Conservation (phyloP, 2,329 filamentous ascomycete species). For the Penicillium sclerotigenum region DNA sequence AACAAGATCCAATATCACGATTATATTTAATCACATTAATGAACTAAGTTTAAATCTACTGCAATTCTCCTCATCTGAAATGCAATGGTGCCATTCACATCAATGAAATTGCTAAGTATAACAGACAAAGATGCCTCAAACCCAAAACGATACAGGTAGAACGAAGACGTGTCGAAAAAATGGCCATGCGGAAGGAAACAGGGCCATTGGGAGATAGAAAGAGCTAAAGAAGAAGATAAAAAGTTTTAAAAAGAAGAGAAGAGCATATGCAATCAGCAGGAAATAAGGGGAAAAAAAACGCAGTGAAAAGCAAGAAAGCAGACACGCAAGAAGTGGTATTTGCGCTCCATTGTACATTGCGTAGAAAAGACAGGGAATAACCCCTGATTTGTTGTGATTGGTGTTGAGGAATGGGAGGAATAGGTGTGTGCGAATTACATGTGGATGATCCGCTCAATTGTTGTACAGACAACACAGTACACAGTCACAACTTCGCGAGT, state of each 20-base stretch:
- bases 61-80: neutral
- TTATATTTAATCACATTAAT: neutral
- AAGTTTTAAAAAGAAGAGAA: neutral
- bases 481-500: neutral
- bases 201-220: slow-evolving; percentile 10
- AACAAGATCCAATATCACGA: neutral
- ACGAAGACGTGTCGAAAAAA: slow-evolving; percentile 3
- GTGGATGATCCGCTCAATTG: neutral
- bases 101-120: slow-evolving; percentile 17
- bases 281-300: slow-evolving; percentile 12
- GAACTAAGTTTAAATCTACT: neutral
- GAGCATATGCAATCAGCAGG: slow-evolving; percentile 9
- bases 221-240: slow-evolving; percentile 14
- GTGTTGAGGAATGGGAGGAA: neutral
- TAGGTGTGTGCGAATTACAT: neutral
- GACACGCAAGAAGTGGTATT: slow-evolving; percentile 37
- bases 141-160: slow-evolving; percentile 16
- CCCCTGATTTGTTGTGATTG: slow-evolving; percentile 6
- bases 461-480: neutral
- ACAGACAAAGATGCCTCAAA: slow-evolving; percentile 15
- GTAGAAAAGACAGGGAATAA: slow-evolving; percentile 16
- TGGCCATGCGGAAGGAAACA: slow-evolving; percentile 15
- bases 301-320: slow-evolving; percentile 17
- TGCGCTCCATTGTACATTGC: slow-evolving; percentile 43
- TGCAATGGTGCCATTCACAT: slow-evolving; percentile 14